Conservation (phyloP, 306 rosid species). For the Lagenaria siceraria region DNA sequence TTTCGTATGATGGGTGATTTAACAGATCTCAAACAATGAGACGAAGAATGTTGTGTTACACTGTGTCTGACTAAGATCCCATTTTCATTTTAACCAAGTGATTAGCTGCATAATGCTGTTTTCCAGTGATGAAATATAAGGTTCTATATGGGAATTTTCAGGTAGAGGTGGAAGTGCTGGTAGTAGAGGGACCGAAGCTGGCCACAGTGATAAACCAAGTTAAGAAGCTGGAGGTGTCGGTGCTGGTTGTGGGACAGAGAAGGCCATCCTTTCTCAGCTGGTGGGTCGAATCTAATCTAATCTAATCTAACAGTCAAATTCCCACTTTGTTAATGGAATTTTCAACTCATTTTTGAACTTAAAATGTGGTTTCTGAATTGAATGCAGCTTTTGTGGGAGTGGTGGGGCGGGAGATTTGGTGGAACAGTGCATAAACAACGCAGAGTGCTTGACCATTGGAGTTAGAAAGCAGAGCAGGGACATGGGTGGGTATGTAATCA, state of each 20-base stretch:
- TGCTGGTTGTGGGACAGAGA: constrained; percentile 86
- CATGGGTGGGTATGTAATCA: constrained; percentile 66
- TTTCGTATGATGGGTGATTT: too few species aligned
- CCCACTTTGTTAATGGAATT: not conserved
- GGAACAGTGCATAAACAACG: constrained; percentile 63
- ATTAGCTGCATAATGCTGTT: not conserved
- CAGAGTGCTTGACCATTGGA: constrained; percentile 88
- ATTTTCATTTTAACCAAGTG: not conserved
- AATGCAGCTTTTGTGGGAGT: constrained; percentile 61
- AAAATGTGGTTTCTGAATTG: not conserved
- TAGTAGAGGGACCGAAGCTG: constrained; percentile 76
- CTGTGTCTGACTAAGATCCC: not conserved
- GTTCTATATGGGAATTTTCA: constrained; percentile 1
- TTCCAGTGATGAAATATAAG: not conserved
- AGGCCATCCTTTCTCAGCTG: constrained; percentile 57
- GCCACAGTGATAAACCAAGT: constrained; percentile 76
- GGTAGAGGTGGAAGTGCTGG: constrained; percentile 89
- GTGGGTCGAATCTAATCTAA: constrained; percentile 26
- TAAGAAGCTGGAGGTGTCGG: constrained; percentile 84
- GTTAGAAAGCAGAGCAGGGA: constrained; percentile 89
- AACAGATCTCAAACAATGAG: not conserved
- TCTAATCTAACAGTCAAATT: not conserved
- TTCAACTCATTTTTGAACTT: not conserved
- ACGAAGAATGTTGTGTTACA: not conserved
- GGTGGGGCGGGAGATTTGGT: constrained; percentile 60